Evolutionary conservation across 2,329 filamentous ascomycete species (phyloP).

Genomic region (Stylonectria norvegica): DNA sequence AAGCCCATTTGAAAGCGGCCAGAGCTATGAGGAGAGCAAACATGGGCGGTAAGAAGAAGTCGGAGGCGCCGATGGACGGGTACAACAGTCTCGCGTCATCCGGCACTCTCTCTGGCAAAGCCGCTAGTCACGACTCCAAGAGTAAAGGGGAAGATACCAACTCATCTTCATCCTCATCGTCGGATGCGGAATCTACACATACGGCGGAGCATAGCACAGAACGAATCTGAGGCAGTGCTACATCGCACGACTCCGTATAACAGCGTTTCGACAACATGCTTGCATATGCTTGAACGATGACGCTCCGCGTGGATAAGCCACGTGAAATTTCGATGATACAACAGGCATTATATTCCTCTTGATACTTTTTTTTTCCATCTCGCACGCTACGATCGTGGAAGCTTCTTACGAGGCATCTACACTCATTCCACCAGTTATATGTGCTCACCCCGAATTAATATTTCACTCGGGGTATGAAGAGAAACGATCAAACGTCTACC

Average conservation of each 20-base stretch:
- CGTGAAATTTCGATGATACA: background rate
- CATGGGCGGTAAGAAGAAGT: conserved; percentile 39
- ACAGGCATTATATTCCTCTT: background rate
- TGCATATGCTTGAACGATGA: background rate
- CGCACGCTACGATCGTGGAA: background rate
- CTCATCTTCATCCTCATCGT: conserved; percentile 33
- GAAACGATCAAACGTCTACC: conserved; percentile 20
- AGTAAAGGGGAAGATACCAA: conserved; percentile 33
- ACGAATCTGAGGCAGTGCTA: conserved; percentile 15
- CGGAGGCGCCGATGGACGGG: conserved; percentile 43
- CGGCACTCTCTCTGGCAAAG: conserved; percentile 37
- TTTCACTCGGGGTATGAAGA: conserved; percentile 22
- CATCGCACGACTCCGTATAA: background rate
- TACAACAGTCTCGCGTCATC: conserved; percentile 47
- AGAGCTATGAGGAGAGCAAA: conserved; percentile 47
- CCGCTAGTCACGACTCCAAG: conserved; percentile 29
- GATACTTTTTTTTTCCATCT: background rate
- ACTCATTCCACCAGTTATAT: conserved; percentile 6
- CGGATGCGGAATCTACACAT: conserved; percentile 36
- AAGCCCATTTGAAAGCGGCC: conserved; percentile 35
- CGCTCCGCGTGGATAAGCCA: background rate
- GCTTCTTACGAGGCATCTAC: conserved; percentile 1
- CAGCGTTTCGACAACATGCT: conserved; percentile 1
- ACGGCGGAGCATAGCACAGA: conserved; percentile 27
- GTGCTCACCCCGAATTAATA: conserved; percentile 10